phyloP scores from a whole-genome alignment of 257 asterid species.

The Scutellaria baicalensis region DNA sequence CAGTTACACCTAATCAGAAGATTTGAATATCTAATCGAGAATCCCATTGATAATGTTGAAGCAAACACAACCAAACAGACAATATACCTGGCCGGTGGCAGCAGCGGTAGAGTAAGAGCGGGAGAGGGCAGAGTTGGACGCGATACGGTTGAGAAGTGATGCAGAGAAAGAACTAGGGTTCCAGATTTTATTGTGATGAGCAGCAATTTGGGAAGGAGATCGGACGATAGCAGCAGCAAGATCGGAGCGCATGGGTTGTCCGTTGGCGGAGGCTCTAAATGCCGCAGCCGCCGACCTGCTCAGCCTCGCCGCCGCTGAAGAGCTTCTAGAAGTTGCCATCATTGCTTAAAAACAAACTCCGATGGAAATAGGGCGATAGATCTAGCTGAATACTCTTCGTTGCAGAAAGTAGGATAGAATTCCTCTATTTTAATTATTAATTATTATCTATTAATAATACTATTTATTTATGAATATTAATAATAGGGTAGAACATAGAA shows the following conservation, averaged over 20 bases:
- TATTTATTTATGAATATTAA: too few relatives aligned
- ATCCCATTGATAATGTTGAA: background rate
- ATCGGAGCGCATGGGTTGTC: slow-evolving; percentile 12
- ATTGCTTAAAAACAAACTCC: background rate
- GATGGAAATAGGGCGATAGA: background rate
- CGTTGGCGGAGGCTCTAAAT: slow-evolving; percentile 30
- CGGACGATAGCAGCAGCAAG: slow-evolving; percentile 6
- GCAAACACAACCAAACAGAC: background rate
- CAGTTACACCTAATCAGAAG: background rate
- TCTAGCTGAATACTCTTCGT: background rate
- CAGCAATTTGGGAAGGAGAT: slow-evolving; percentile 8
- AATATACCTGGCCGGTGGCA: slow-evolving; percentile 43
- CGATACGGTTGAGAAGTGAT: slow-evolving; percentile 23
- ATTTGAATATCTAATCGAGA: background rate
- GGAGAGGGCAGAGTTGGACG: background rate
- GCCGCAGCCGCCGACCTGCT: slow-evolving; percentile 40
- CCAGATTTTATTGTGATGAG: slow-evolving; percentile 12
- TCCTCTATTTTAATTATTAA: background rate
- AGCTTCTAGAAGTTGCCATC: slow-evolving; percentile 30
- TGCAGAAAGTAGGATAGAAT: background rate
- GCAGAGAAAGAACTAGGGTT: slow-evolving; percentile 7
- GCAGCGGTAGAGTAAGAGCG: slow-evolving; percentile 53
- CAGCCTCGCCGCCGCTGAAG: slow-evolving; percentile 32
- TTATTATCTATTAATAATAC: background rate
- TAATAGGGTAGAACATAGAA: too few relatives aligned